Evolutionary conservation across 1,284 basidiomycete species (phyloP).

Genomic region (Taiwanofungus camphoratus): DNA sequence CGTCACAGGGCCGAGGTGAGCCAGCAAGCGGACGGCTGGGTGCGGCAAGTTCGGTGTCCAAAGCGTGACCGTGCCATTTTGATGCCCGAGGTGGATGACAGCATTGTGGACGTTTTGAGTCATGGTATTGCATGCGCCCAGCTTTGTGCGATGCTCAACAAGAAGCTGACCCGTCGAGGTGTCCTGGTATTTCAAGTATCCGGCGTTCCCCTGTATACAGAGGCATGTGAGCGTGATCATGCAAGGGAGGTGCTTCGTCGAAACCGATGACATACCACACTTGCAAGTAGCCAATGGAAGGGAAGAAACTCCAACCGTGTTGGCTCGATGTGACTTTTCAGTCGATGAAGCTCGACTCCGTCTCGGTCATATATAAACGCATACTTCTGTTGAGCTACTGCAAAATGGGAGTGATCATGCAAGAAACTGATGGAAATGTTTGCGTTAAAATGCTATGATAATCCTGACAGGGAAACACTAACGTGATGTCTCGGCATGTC

Average conservation of each 20-base stretch:
- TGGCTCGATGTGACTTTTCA: slow-evolving; percentile 85
- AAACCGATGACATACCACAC: slow-evolving; percentile 51
- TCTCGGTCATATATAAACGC: slow-evolving; percentile 95
- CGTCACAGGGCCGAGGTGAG: slow-evolving; percentile 86
- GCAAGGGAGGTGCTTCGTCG: slow-evolving; percentile 2
- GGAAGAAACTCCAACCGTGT: slow-evolving; percentile 90
- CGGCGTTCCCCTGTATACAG: slow-evolving; percentile 66
- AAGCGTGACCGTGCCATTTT: slow-evolving; percentile 87
- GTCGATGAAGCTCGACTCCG: slow-evolving; percentile 88
- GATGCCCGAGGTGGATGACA: slow-evolving; percentile 91
- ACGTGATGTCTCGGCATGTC: slow-evolving; percentile 89
- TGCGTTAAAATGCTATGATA: slow-evolving; percentile 5
- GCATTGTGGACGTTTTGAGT: slow-evolving; percentile 90
- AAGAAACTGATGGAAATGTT: slow-evolving; percentile 61
- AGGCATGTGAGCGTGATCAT: neutral
- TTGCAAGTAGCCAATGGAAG: slow-evolving; percentile 92
- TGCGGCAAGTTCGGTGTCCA: slow-evolving; percentile 95
- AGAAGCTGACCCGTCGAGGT: slow-evolving; percentile 90
- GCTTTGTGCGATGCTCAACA: slow-evolving; percentile 85
- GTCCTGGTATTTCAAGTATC: slow-evolving; percentile 96
- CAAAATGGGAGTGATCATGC: slow-evolving; percentile 90
- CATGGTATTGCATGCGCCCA: slow-evolving; percentile 85
- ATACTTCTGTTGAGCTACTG: slow-evolving; percentile 96
- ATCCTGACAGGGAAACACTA: slow-evolving; percentile 21
- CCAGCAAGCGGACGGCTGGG: slow-evolving; percentile 87